Evolutionary conservation across 768 basidiomycete species (phyloP), one percentile per base, ranked within the genome.

Genomic region (Paxillus involutus): DNA sequence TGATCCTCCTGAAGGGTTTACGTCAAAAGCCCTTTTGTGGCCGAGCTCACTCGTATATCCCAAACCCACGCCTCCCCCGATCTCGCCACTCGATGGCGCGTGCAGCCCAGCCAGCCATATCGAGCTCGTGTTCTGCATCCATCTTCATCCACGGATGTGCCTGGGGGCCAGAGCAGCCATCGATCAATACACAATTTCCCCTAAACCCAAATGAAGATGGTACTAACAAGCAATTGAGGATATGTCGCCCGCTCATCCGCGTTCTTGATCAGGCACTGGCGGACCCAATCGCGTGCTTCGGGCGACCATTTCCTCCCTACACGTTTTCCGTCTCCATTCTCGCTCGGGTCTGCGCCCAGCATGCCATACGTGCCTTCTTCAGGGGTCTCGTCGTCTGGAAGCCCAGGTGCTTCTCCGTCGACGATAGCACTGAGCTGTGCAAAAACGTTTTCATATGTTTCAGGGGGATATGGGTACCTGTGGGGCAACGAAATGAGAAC

Each of bases 401-500:
- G 74, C 35, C 84, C 84, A 4, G 96, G 96, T 10, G 94, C 89
- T 52, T 94, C 91, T 0, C 94, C 96, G 59, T 97, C 87, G 3
- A 99, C 94, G 57, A 99, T 99, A 4, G 96, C 95, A n/a, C 88
- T 91, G 39, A 90, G 75, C 67, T 99, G 96, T 2, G 95, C 96
- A 72, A 99, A 97, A 14, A 98, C 94, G 69, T 98, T 98, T 54
- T 86, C 83, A 69, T 97, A 99, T 7, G 94, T 96, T 75, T 98
- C 95, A 26, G 95, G 95, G 30, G 96, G 96, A 66, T 97, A 99
- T 2, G 96, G 96, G 71, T 99, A 98, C 65, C 68, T 70, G 35
- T 39, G 26, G 17, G 33, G 47, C 12, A 36, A 40, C 16, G 41
- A n/a, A 21, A 35, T 43, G 30, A 13, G 29, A 35, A 43, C 19